These are phyloP conservation scores for Mycena polygramma DNA, from an alignment of 768 basidiomycete species.

Conservation along the genomic window DNA sequence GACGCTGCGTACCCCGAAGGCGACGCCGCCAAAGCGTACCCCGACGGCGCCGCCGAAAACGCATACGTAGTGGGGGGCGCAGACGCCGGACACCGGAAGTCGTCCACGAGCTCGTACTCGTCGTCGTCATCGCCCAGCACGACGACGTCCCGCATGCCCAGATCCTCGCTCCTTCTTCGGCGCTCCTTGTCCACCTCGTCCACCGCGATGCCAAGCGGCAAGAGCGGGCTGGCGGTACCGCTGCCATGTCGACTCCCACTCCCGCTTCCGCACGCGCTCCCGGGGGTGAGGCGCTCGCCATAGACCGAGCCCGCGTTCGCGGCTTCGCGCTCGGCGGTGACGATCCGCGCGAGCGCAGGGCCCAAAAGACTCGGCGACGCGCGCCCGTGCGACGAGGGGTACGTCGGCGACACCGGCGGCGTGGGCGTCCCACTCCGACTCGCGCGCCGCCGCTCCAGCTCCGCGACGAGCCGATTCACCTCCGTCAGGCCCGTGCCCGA, in stretches of 20 bases:
- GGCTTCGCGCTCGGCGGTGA: background rate
- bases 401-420: background rate
- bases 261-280: background rate
- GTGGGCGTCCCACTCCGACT: conserved; percentile 15
- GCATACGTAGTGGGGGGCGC: no score
- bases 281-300: conserved; percentile 8
- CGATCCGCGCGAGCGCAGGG: conserved; percentile 21
- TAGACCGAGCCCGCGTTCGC: background rate
- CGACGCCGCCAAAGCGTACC: no score
- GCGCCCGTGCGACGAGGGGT: background rate
- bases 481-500: conserved; percentile 30
- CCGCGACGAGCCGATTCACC: conserved; percentile 36
- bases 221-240: conserved; percentile 30
- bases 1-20: no score
- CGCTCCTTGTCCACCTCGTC: conserved; percentile 39
- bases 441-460: conserved; percentile 25
- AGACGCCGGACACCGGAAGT: no score
- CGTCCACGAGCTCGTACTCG: background rate
- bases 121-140: conserved; percentile 9
- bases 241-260: background rate
- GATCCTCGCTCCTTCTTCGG: conserved; percentile 15
- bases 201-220: conserved; percentile 37
- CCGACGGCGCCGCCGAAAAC: no score
- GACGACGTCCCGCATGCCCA: background rate
- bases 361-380: conserved; percentile 27